phyloP scores from a whole-genome alignment of 2,329 filamentous ascomycete species.

The Fusarium foetens region DNA sequence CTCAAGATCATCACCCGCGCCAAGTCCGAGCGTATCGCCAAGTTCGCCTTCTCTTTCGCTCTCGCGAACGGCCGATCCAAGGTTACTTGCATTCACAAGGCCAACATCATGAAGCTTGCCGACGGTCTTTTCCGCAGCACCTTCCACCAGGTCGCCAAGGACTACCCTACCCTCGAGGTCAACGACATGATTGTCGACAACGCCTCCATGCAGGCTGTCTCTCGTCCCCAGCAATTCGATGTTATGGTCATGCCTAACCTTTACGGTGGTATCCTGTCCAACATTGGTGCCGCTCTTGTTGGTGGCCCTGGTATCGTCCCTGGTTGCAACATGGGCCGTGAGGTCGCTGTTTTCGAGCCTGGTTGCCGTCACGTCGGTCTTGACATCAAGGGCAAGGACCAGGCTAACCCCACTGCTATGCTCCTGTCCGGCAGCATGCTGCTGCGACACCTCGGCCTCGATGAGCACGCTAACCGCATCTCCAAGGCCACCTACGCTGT shows the following conservation, averaged over 20 bases:
- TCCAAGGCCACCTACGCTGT: slow-evolving; percentile 82
- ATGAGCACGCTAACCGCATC: slow-evolving; percentile 98
- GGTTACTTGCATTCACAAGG: slow-evolving; percentile 99
- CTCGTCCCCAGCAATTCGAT: slow-evolving; percentile 96
- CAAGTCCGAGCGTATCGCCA: slow-evolving; percentile 99
- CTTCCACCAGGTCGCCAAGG: slow-evolving; percentile 91
- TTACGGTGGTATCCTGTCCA: slow-evolving; percentile 98
- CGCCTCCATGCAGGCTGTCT: slow-evolving; percentile 99
- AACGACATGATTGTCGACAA: slow-evolving; percentile 99
- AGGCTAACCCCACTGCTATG: slow-evolving; percentile 97
- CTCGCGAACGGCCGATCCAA: slow-evolving; percentile 99
- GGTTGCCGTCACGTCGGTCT: slow-evolving; percentile 99
- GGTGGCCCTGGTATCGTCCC: slow-evolving; percentile 97
- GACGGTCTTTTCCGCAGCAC: slow-evolving; percentile 99
- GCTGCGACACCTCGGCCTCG: slow-evolving; percentile 93
- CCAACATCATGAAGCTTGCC: slow-evolving; percentile 99
- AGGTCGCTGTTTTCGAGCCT: slow-evolving; percentile 98
- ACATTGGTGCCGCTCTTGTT: slow-evolving; percentile 96
- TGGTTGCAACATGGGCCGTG: slow-evolving; percentile 99
- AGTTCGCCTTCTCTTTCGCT: slow-evolving; percentile 98
- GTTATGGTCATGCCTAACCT: slow-evolving; percentile 99
- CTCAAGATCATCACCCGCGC: slow-evolving; percentile 99
- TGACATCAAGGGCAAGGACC: slow-evolving; percentile 99
- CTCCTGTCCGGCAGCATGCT: slow-evolving; percentile 97
- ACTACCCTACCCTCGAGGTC: slow-evolving; percentile 94